Evolutionary conservation across 2,329 filamentous ascomycete genomes (phyloP).

Genomic region (Aureobasidium sp.): DNA sequence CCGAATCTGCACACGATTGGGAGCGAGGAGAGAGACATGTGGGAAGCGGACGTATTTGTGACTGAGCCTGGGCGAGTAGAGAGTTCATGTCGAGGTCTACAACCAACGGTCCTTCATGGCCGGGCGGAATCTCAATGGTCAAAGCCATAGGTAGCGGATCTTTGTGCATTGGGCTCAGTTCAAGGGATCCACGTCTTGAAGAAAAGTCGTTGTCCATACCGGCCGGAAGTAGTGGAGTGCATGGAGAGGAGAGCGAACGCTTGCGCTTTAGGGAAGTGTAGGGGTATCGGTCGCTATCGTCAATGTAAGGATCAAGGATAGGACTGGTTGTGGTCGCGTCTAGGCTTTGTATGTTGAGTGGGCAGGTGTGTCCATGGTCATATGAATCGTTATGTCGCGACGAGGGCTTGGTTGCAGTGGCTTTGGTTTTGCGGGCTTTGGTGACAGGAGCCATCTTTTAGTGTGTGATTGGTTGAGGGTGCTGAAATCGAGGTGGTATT

Average conservation of each 20-base stretch:
- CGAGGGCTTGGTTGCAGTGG: neutral
- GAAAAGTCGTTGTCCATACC: slow-evolving; percentile 25
- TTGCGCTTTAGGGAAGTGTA: slow-evolving; percentile 23
- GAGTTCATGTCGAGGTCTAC: slow-evolving; percentile 31
- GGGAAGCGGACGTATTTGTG: neutral
- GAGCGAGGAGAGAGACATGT: neutral
- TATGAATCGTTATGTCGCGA: neutral
- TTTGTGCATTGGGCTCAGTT: slow-evolving; percentile 16
- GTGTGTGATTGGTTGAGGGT: neutral
- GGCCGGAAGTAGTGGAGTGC: slow-evolving; percentile 23
- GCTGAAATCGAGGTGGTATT: neutral
- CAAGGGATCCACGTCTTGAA: slow-evolving; percentile 16
- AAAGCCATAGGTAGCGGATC: slow-evolving; percentile 27
- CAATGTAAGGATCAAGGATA: slow-evolving; percentile 24
- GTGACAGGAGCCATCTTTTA: neutral
- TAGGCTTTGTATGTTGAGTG: slow-evolving; percentile 20
- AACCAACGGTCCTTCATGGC: slow-evolving; percentile 37
- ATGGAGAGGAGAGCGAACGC: slow-evolving; percentile 20
- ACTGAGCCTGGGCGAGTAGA: neutral
- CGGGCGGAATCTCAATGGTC: slow-evolving; percentile 38
- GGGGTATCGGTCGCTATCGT: slow-evolving; percentile 24
- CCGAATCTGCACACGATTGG: neutral
- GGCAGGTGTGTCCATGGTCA: no score
- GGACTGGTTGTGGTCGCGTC: slow-evolving; percentile 28
- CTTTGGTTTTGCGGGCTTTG: neutral